These are phyloP conservation scores for Paraurostyla sp. DNA, from an alignment of 73 alveolate genomes.

Conservation along the genomic window DNA sequence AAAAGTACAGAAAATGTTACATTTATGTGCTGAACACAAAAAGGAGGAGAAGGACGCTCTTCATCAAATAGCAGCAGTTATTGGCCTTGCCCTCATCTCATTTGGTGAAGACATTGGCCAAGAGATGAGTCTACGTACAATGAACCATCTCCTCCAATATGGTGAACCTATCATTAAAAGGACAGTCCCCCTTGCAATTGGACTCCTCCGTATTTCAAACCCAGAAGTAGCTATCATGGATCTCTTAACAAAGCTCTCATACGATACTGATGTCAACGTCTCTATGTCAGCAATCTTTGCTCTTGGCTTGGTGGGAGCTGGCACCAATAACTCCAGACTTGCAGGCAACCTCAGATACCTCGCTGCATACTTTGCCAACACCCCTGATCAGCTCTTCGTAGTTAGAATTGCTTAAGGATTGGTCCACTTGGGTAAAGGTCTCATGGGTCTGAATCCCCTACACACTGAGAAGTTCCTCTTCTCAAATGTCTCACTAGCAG, in stretches of 20 bases:
- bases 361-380: constrained; percentile 95
- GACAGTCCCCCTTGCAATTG: constrained; percentile 96
- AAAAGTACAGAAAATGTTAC: constrained; percentile 94
- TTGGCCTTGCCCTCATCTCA: constrained; percentile 94
- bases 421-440: constrained; percentile 87
- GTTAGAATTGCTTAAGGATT: constrained; percentile 96
- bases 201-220: constrained; percentile 88
- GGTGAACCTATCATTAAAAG: constrained; percentile 95
- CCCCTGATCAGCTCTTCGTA: constrained; percentile 92
- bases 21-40: constrained; percentile 94
- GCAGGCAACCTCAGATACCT: constrained; percentile 93
- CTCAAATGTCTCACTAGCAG: constrained; percentile 90
- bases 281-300: constrained; percentile 90
- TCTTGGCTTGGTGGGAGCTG: constrained; percentile 94
- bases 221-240: constrained; percentile 95
- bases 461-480: constrained; percentile 90
- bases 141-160: constrained; percentile 95
- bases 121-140: constrained; percentile 94
- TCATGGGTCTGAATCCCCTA: constrained; percentile 90
- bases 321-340: constrained; percentile 96
- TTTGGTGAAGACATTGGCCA: constrained; percentile 97
- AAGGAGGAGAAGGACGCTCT: constrained; percentile 91
- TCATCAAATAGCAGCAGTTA: constrained; percentile 92
- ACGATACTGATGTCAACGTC: constrained; percentile 92
- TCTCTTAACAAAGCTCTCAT: constrained; percentile 91